Evolutionary conservation across 2,329 filamentous ascomycete species (phyloP), one percentile per base, ranked within the genome.

Genomic region (Pestalotiopsis sp.): DNA sequence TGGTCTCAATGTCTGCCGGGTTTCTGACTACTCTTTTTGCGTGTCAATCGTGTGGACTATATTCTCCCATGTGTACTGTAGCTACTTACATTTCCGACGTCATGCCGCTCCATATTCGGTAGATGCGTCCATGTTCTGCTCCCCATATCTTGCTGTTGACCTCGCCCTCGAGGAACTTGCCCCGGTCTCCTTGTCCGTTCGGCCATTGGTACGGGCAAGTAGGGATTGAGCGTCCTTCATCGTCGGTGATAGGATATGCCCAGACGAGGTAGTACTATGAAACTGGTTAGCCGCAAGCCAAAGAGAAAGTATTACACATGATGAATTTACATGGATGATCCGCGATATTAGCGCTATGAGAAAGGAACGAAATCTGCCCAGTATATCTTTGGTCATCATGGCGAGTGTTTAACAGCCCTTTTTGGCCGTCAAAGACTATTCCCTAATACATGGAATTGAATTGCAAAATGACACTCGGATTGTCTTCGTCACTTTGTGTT

Each of bases 141-240:
- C 68, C 72, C 82, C 82, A 84, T 20, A 65, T 57, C 7, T 39
- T 60, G 25, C 75, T 78, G 49, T 80, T 81, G 5, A 74, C 68
- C 9, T 70, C 69, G 1, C 82, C 82, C 9, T 78, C 59, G 0
- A 84, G 69, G 67, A 84, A 84, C 69, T 84, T 84, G 12, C 68
- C 80, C 2, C 74, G 69, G 67, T 82, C 76, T 2, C 81, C 82
- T 70, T 82, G 80, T 2, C 81, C 80, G 68, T 83, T 78, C 1
- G 81, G 80, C 68, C 72, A 81, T 13, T 65, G n/a, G 66, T 78
- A 79, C 12, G 72, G 74, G 31, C 72, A 70, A 12, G 70, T 70
- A 36, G 72, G 74, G 6, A 76, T 67, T 3, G n/a, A 20, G 7
- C 25, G 13, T 27, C n/a, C 13, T 58, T 27, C 20, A 36, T 58